Evolutionary conservation across 306 rosid genomes (phyloP), one percentile per base, ranked within the genome.

Genomic region (Hippophae gyantsensis): DNA sequence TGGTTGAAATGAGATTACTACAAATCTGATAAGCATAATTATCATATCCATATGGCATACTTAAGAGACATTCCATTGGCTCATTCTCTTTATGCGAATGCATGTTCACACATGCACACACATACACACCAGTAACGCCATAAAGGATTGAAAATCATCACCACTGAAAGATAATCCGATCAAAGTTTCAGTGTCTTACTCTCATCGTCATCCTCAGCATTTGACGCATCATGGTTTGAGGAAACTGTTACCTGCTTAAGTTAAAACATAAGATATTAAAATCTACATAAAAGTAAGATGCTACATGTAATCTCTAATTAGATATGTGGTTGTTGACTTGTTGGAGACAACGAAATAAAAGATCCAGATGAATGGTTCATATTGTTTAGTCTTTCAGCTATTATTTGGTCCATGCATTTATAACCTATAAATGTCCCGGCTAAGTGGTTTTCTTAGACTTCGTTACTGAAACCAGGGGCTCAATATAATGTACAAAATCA

Each of bases 151-250:
- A 43, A 63, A 50, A 51, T 54, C 12, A 52, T 66, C 25, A 42
- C 7, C 32, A 65, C 56, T 43, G 38, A 42, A 52, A 56, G 51
- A 50, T 32, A 45, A 18, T 18, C 23, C 23, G n/a, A 68, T 32
- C 52, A 10, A 54, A 66, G 62, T 27, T 56, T 26, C 43, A 54
- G 56, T 57, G 40, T 47, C 87, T 18, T 18, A 18, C 23, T 18
- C 23, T 85, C 72, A 90, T 95, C 95, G 56, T 69, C 95, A 73
- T 83, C 86, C 11, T 9, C 92, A 60, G 78, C 84, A 51, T 78
- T 75, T 60, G 85, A 69, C 63, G 81, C 76, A 9, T 52, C 71
- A 49, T 11, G 27, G 65, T 80, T 78, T 62, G 81, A 46, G 11
- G 88, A 78, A 72, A 65, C 57, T 13, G 72, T 64, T 74, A 71